phyloP scores from a whole-genome alignment of 768 basidiomycete species.

The Serendipita indica region DNA sequence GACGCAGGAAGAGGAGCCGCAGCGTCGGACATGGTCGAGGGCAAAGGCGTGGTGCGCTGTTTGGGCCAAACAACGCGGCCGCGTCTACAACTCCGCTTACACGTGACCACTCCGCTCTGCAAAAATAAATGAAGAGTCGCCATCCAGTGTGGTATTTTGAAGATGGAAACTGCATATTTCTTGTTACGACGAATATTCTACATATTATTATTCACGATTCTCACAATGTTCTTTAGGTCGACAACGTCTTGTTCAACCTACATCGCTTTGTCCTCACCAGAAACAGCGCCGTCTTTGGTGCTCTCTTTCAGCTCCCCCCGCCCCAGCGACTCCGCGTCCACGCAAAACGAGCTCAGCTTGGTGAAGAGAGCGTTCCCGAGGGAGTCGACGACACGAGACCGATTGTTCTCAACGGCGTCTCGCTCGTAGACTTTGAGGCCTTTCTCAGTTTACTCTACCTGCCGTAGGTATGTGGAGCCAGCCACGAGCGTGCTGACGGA shows the following conservation, averaged over 20 bases:
- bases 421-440: not conserved
- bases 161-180: not conserved
- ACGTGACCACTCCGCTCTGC: constrained; percentile 6
- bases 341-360: not conserved
- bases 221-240: not conserved
- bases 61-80: not conserved
- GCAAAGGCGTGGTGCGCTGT: not conserved
- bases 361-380: not conserved
- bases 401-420: not conserved
- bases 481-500: not conserved
- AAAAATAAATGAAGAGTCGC: not conserved
- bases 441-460: not conserved
- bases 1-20: not conserved
- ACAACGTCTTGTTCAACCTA: not conserved
- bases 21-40: constrained; percentile 5
- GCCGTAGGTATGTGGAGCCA: not conserved
- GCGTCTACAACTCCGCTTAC: not conserved
- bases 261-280: not conserved
- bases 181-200: not conserved
- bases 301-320: not conserved
- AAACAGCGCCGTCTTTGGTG: not conserved
- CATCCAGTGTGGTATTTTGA: constrained; percentile 3
- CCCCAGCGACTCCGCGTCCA: not conserved
- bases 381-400: not conserved
- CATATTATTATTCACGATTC: not conserved